Conservation (phyloP, 805 yeast genomes). For the Metschnikowia anglica region DNA sequence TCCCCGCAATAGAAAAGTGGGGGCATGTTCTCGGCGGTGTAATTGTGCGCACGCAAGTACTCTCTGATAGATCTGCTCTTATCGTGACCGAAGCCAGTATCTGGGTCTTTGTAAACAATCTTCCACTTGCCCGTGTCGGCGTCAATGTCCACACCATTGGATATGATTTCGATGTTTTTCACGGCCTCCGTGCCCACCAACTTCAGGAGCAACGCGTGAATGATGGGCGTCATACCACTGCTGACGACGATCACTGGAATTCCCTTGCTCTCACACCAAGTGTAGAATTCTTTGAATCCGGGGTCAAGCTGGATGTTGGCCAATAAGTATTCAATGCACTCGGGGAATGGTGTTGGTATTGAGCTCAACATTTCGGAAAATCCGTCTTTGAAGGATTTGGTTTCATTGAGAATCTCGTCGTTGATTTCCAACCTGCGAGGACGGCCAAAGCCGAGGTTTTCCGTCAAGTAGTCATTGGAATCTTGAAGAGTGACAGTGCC, state of each 20-base stretch:
- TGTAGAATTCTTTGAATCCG: conserved; percentile 79
- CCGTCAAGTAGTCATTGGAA: conserved; percentile 89
- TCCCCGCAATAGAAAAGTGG: conserved; percentile 91
- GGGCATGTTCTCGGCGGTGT: conserved; percentile 43
- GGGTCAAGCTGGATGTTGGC: conserved; percentile 77
- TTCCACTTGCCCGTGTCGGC: conserved; percentile 68
- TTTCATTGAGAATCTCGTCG: conserved; percentile 67
- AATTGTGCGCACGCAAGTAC: conserved; percentile 34
- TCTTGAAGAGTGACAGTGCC: conserved; percentile 97
- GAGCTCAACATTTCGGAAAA: conserved; percentile 84
- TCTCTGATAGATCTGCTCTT: conserved; percentile 77
- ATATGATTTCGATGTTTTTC: conserved; percentile 70
- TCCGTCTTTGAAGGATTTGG: conserved; percentile 74
- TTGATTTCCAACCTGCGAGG: conserved; percentile 65
- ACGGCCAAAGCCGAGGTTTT: conserved; percentile 81
- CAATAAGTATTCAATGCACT: conserved; percentile 71
- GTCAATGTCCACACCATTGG: conserved; percentile 67
- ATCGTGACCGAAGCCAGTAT: conserved; percentile 90
- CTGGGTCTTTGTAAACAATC: conserved; percentile 77
- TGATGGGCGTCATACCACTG: conserved; percentile 92
- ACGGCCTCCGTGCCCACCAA: conserved; percentile 78
- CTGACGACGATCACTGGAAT: conserved; percentile 88
- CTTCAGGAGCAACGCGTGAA: conserved; percentile 68
- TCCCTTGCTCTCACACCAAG: conserved; percentile 68
- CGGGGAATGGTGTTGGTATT: conserved; percentile 68